Evolutionary conservation across 768 basidiomycete genomes (phyloP).

Genomic region (Wakefieldia striispora): DNA sequence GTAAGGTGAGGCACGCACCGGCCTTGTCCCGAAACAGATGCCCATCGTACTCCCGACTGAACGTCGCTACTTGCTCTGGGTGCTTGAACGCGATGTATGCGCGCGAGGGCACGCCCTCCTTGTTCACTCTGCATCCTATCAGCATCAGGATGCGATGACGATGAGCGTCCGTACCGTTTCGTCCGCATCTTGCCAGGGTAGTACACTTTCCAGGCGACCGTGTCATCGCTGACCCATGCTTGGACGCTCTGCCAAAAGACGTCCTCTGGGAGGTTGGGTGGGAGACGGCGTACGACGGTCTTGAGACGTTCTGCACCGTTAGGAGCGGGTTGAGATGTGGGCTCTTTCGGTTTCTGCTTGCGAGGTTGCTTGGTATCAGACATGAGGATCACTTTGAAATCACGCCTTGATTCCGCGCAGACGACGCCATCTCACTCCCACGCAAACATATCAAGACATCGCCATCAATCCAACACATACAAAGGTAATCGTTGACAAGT

Average conservation of each 20-base stretch:
- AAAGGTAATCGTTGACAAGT: no score
- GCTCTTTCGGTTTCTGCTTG: slow-evolving; percentile 34
- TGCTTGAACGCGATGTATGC: slow-evolving; percentile 91
- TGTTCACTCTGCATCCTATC: slow-evolving; percentile 55
- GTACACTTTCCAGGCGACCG: slow-evolving; percentile 63
- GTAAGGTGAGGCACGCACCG: slow-evolving; percentile 45
- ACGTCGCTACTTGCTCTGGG: slow-evolving; percentile 65
- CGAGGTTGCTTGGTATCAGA: slow-evolving; percentile 16
- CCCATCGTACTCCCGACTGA: slow-evolving; percentile 86
- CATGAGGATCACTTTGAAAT: neutral
- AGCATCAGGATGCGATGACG: neutral
- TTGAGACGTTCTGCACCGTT: slow-evolving; percentile 66
- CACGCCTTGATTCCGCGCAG: no score
- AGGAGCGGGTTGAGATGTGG: slow-evolving; percentile 26
- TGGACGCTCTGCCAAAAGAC: slow-evolving; percentile 93
- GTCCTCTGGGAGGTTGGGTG: slow-evolving; percentile 88
- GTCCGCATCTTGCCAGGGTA: slow-evolving; percentile 65
- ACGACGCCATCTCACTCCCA: no score
- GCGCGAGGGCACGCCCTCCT: slow-evolving; percentile 82
- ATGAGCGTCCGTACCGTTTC: slow-evolving; percentile 48
- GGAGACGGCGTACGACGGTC: slow-evolving; percentile 82
- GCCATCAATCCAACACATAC: no score
- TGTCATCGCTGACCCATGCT: slow-evolving; percentile 78
- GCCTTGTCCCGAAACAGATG: slow-evolving; percentile 90
- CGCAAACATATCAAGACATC: no score